phyloP scores from a whole-genome alignment of 2,329 filamentous ascomycete genomes.

The Colletotrichum sp. region DNA sequence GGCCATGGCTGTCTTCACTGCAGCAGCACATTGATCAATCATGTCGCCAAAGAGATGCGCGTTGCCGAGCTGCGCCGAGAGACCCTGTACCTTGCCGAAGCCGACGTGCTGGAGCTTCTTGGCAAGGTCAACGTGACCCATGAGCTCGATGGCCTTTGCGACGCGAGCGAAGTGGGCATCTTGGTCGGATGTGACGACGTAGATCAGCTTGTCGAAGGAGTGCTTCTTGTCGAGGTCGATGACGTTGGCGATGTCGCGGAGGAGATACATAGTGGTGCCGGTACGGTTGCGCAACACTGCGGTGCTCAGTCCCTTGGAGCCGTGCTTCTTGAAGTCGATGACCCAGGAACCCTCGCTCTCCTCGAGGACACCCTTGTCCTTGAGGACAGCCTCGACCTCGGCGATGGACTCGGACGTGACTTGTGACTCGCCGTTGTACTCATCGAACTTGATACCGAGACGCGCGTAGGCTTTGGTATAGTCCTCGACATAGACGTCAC shows the following conservation, averaged over 20 bases:
- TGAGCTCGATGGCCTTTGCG: conserved; percentile 37
- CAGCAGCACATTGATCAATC: conserved; percentile 56
- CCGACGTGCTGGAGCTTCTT: conserved; percentile 40
- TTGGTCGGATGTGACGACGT: conserved; percentile 41
- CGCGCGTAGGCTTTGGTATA: conserved; percentile 65
- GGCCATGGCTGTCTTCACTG: conserved; percentile 62
- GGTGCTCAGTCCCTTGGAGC: conserved; percentile 70
- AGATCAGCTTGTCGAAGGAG: conserved; percentile 42
- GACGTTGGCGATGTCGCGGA: conserved; percentile 71
- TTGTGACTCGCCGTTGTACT: conserved; percentile 72
- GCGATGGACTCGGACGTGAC: conserved; percentile 56
- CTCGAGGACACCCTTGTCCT: conserved; percentile 65
- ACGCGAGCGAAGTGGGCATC: conserved; percentile 38
- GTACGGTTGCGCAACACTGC: conserved; percentile 68
- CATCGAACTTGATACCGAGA: conserved; percentile 66
- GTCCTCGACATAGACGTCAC: conserved; percentile 62
- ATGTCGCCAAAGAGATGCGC: conserved; percentile 63
- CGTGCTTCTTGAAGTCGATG: conserved; percentile 73
- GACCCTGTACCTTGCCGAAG: conserved; percentile 54
- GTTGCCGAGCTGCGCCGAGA: conserved; percentile 47
- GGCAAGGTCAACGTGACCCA: conserved; percentile 36
- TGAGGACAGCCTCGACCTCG: conserved; percentile 61
- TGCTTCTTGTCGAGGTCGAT: conserved; percentile 63
- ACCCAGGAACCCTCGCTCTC: conserved; percentile 70
- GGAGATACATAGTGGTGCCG: conserved; percentile 71